Base-by-base conservation (phyloP, 345 rosid genomes). In the Odontarrhena argentea region DNA sequence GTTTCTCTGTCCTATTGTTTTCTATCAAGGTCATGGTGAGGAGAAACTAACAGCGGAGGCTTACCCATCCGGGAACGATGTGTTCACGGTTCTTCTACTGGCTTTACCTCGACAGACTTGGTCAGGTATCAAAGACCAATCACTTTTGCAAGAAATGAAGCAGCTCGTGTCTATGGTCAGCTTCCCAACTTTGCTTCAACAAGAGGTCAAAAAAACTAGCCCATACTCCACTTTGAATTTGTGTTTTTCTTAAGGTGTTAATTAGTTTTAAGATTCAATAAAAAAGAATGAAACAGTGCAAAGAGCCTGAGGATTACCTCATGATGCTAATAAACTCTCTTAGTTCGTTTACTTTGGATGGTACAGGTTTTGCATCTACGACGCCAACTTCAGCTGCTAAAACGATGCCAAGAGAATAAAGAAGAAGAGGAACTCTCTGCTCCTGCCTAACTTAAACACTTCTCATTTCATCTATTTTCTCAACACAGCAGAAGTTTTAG, bases 101-200 rank as follows among this genome's bases (percentile, higher is more conserved):
- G 91, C 99, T n/a, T 76, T 94, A 78, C 96, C 97, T 44, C 80
- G 81, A 11, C 78, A 82, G 44, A 87, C 96, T 25, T 91, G 96
- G 97, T 74, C 71, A 60, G 84, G 86, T 25, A 86, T 94, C 61
- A 81, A 75, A 77, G 85, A 86, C 38, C 77, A 73, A 71, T 73
- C 82, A 61, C 96, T 91, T 66, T 34, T 74, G 55, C 68, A 49
- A 75, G 82, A 87, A 71, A 78, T 87, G n/a, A 6, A 36, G 40
- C 59, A 74, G 66, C 95, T 91, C 68, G 80, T 84, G 51, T 75
- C 82, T 8, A 74, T 72, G 10, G 75, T 73, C 47, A 81, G 66
- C 62, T 87, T 88, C 71, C 97, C 96, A 12, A 59, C 74, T 65
- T 60, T 91, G 80, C 95, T 91, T 76, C 96, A 81, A 76, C 96